Percentiles rank a stretch among this genome's conserved stretches.
phyloP scores from a whole-genome alignment of 495 filamentous ascomycete species.

The Penicillium herquei region DNA sequence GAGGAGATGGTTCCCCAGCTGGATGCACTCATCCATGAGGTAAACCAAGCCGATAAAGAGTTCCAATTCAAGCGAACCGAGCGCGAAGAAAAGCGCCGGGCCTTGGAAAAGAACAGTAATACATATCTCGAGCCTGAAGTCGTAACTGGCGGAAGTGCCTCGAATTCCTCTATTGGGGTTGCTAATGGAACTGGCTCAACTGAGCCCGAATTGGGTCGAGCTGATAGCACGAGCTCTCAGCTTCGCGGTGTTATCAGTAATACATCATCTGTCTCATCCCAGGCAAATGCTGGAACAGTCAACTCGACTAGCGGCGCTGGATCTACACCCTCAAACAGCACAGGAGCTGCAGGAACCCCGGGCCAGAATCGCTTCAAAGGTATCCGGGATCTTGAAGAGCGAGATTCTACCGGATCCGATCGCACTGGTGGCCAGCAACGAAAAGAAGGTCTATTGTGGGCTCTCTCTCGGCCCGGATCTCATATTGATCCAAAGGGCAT shows the following conservation, averaged over 20 bases:
- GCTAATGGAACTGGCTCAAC: slow-evolving; percentile 43
- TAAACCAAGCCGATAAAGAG: slow-evolving; percentile 89
- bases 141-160: slow-evolving; percentile 22
- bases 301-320: slow-evolving; percentile 26
- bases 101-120: slow-evolving; percentile 85
- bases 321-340: slow-evolving; percentile 32
- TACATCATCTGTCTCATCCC: slow-evolving; percentile 46
- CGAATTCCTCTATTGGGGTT: slow-evolving; percentile 25
- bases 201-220: slow-evolving; percentile 65
- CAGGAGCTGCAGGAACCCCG: slow-evolving; percentile 40
- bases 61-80: slow-evolving; percentile 92
- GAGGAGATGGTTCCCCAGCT: slow-evolving; percentile 86
- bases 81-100: slow-evolving; percentile 85
- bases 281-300: slow-evolving; percentile 36
- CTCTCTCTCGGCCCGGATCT: slow-evolving; percentile 85
- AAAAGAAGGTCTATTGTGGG: slow-evolving; percentile 95
- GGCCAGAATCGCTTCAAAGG: slow-evolving; percentile 74
- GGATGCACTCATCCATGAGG: slow-evolving; percentile 86
- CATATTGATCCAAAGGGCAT: slow-evolving; percentile 93
- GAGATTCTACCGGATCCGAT: slow-evolving; percentile 52
- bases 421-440: slow-evolving; percentile 52
- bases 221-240: slow-evolving; percentile 71
- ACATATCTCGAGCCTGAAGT: slow-evolving; percentile 74
- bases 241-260: slow-evolving; percentile 51
- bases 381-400: slow-evolving; percentile 86